Percentiles rank a stretch among this genome's conserved stretches.
Evolutionary conservation across 352 stramenopile species (phyloP).

Genomic region (Phytophthora quininea): DNA sequence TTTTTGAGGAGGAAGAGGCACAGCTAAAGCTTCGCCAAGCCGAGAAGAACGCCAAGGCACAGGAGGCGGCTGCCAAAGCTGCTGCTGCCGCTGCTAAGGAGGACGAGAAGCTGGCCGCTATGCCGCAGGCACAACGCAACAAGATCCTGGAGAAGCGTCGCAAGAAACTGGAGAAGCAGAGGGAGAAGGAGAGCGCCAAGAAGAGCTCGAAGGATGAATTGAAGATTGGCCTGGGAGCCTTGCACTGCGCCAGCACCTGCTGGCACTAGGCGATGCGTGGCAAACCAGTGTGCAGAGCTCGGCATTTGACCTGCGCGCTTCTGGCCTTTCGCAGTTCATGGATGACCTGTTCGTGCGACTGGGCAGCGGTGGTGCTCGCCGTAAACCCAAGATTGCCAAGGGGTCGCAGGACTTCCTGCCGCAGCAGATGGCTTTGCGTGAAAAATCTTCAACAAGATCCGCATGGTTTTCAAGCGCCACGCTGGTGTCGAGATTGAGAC

Average conservation of each 20-base stretch:
- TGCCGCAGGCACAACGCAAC: conserved; percentile 74
- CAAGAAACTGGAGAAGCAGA: conserved; percentile 86
- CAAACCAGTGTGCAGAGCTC: conserved; percentile 30
- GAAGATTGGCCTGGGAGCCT: conserved; percentile 71
- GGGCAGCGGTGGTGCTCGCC: conserved; percentile 71
- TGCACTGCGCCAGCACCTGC: conserved; percentile 60
- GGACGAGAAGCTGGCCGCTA: conserved; percentile 81
- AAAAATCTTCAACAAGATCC: conserved; percentile 98
- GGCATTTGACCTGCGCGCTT: conserved; percentile 69
- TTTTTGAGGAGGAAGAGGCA: conserved; percentile 67
- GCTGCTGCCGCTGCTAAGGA: conserved; percentile 79
- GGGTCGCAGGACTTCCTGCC: conserved; percentile 96
- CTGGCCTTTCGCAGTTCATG: conserved; percentile 48
- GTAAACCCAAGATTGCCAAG: conserved; percentile 89
- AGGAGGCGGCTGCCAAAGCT: conserved; percentile 73
- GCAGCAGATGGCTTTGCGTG: conserved; percentile 96
- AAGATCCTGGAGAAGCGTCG: conserved; percentile 83
- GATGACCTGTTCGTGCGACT: conserved; percentile 74
- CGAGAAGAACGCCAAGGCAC: conserved; percentile 65
- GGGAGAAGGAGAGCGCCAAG: conserved; percentile 80
- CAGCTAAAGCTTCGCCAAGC: conserved; percentile 55
- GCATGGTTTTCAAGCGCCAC: conserved; percentile 97
- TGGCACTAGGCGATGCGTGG: conserved; percentile 35
- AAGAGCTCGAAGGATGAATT: conserved; percentile 72
- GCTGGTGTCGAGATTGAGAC: conserved; percentile 98